Evolutionary conservation across 306 rosid genomes (phyloP).

Genomic region (Medicago arabica): DNA sequence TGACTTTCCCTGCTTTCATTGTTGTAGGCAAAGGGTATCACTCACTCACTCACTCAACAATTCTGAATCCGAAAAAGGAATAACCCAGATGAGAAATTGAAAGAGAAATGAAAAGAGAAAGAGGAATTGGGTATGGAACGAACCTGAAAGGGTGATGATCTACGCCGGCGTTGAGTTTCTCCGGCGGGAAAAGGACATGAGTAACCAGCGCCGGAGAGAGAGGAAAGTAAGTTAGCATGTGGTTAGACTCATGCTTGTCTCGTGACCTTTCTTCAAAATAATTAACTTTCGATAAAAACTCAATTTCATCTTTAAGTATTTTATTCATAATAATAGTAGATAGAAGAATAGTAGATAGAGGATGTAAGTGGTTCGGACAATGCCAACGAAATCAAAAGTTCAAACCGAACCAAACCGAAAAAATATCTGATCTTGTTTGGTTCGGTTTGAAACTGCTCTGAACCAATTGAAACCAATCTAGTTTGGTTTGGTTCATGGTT

Average conservation of each 20-base stretch:
- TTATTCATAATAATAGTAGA: too few relatives aligned
- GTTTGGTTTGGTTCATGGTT: too few relatives aligned
- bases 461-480: too few relatives aligned
- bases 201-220: conserved; percentile 41
- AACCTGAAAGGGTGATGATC: conserved; percentile 38
- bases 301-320: neutral
- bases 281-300: too few relatives aligned
- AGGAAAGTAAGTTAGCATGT: conserved; percentile 46
- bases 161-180: conserved; percentile 28
- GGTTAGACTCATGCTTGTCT: conserved; percentile 57
- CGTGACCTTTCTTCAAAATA: conserved; percentile 50
- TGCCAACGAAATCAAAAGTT: too few relatives aligned
- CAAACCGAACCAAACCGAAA: too few relatives aligned
- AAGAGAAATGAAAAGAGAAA: neutral
- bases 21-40: conserved; percentile 38
- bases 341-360: too few relatives aligned
- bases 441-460: too few relatives aligned
- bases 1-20: conserved; percentile 85
- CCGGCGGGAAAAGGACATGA: conserved; percentile 41
- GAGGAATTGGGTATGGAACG: neutral
- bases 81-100: conserved; percentile 40
- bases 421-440: too few relatives aligned
- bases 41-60: neutral
- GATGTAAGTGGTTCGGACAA: too few relatives aligned
- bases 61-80: conserved; percentile 35